Percentiles rank a stretch among this genome's conserved stretches.
Conservation (phyloP, 202 grass and related monocot genomes). For the Digitaria exilis region DNA sequence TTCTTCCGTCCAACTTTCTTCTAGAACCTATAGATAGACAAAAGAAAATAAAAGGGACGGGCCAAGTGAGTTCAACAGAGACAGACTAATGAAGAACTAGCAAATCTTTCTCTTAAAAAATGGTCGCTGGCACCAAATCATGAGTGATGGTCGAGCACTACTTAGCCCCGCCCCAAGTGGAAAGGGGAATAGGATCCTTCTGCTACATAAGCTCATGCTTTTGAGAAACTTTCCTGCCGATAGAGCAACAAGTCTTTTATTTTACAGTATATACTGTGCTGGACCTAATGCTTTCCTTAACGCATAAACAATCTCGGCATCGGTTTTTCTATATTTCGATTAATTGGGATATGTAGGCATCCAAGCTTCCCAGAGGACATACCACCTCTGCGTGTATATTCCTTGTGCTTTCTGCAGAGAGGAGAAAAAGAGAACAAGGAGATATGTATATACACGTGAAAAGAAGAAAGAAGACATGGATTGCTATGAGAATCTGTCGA, state of each 20-base stretch:
- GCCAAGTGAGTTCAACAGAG: slow-evolving; percentile 32
- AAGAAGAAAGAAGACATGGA: neutral
- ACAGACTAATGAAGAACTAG: neutral
- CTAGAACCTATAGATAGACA: slow-evolving; percentile 2
- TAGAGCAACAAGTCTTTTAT: slow-evolving; percentile 18
- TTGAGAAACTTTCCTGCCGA: slow-evolving; percentile 15
- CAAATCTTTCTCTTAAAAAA: slow-evolving; percentile 30
- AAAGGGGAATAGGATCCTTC: slow-evolving; percentile 54
- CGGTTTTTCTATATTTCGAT: neutral
- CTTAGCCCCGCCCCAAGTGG: slow-evolving; percentile 32
- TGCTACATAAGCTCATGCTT: slow-evolving; percentile 40
- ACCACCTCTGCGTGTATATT: neutral
- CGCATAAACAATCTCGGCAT: slow-evolving; percentile 36
- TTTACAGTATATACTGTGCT: neutral
- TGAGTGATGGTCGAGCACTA: slow-evolving; percentile 26
- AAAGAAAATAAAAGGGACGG: neutral
- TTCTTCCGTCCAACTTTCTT: slow-evolving; percentile 33
- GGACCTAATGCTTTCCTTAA: slow-evolving; percentile 40
- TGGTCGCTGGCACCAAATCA: neutral
- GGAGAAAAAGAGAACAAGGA: too few species aligned
- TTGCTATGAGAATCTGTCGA: neutral
- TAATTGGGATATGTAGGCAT: neutral
- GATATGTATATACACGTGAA: neutral
- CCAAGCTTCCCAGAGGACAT: neutral
- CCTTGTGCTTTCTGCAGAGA: neutral